Evolutionary conservation across 2,329 filamentous ascomycete genomes (phyloP).

Genomic region (Atkinsonella texensis): DNA sequence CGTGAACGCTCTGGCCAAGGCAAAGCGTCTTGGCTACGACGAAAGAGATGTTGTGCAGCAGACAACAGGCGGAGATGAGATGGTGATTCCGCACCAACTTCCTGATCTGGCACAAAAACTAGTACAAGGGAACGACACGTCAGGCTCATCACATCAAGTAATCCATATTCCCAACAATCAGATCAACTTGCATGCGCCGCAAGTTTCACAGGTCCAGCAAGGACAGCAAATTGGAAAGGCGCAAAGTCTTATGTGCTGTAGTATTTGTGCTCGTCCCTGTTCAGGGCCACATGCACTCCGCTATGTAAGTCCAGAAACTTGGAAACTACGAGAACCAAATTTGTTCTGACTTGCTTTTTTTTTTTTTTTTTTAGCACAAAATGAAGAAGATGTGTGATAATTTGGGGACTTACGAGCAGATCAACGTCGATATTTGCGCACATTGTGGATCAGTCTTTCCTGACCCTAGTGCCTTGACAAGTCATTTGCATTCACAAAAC

Average conservation of each 20-base stretch:
- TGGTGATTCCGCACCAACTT: conserved; percentile 22
- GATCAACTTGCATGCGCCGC: background rate
- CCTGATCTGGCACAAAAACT: conserved; percentile 8
- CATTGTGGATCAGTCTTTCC: conserved; percentile 34
- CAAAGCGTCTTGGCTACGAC: conserved; percentile 46
- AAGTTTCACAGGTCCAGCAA: background rate
- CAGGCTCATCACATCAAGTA: background rate
- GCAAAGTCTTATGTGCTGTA: conserved; percentile 14
- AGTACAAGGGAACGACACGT: background rate
- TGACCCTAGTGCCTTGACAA: conserved; percentile 27
- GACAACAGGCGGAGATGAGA: conserved; percentile 19
- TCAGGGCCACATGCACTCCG: conserved; percentile 17
- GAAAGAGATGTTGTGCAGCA: conserved; percentile 36
- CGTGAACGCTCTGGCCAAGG: conserved; percentile 43
- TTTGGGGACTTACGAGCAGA: conserved; percentile 5
- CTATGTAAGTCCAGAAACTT: conserved; percentile 17
- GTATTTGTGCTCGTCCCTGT: conserved; percentile 23
- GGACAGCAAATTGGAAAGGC: background rate
- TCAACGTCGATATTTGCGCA: conserved; percentile 26
- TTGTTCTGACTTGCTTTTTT: background rate
- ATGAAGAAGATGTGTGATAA: conserved; percentile 16
- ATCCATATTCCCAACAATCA: background rate
- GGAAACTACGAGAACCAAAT: background rate
- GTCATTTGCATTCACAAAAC: conserved; percentile 32
- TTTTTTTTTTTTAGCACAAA: conserved; percentile 15